These are phyloP conservation scores for Fusarium robinianum DNA, from an alignment of 2,329 filamentous ascomycete species.

Conservation along the genomic window DNA sequence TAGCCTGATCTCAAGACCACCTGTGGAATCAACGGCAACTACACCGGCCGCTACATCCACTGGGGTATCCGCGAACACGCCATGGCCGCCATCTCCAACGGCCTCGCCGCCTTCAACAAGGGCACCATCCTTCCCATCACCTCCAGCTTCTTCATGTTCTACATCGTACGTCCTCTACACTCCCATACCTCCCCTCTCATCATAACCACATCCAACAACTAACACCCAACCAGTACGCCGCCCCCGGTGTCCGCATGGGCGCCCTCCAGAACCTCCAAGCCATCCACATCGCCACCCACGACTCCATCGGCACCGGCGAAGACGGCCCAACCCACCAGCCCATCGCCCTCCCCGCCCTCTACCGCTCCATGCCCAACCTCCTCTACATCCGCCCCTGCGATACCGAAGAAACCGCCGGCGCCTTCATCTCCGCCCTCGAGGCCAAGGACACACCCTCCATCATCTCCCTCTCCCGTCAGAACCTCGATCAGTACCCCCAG, in stretches of 20 bases:
- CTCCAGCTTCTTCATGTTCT: slow-evolving; percentile 67
- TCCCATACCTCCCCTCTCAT: no score
- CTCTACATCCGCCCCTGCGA: slow-evolving; percentile 64
- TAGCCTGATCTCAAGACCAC: slow-evolving; percentile 44
- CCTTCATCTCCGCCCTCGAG: slow-evolving; percentile 55
- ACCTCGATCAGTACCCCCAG: slow-evolving; percentile 46
- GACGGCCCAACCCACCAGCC: slow-evolving; percentile 68
- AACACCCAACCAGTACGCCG: slow-evolving; percentile 48
- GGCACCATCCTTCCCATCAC: slow-evolving; percentile 62
- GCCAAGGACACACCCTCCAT: slow-evolving; percentile 49
- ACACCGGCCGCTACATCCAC: slow-evolving; percentile 60
- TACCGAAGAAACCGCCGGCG: slow-evolving; percentile 60
- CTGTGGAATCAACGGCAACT: slow-evolving; percentile 59
- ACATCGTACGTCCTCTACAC: slow-evolving; percentile 41
- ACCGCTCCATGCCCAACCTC: slow-evolving; percentile 66
- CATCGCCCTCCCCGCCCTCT: slow-evolving; percentile 60
- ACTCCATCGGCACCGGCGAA: slow-evolving; percentile 62
- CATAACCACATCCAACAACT: background rate
- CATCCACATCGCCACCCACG: slow-evolving; percentile 66
- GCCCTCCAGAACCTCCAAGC: slow-evolving; percentile 58
- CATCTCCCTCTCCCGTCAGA: slow-evolving; percentile 54
- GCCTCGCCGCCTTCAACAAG: slow-evolving; percentile 60
- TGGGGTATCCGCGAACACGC: slow-evolving; percentile 66
- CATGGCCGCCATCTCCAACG: slow-evolving; percentile 62
- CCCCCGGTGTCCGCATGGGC: slow-evolving; percentile 63